Percentiles rank a stretch among this genome's conserved stretches.
phyloP scores from a whole-genome alignment of 306 rosid genomes.

The Acmispon strigosus region DNA sequence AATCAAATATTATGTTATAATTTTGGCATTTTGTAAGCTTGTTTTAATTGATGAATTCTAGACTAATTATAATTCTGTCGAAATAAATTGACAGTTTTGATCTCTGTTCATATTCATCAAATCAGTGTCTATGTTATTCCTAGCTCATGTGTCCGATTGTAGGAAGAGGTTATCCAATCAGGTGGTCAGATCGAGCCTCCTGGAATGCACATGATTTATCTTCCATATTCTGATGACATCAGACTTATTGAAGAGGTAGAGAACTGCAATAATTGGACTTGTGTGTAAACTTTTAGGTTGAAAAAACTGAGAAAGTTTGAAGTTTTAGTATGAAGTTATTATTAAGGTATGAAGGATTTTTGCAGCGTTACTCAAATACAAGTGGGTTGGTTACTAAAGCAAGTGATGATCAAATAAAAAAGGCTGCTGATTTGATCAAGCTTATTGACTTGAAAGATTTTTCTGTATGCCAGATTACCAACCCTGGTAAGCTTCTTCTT shows the following conservation, averaged over 20 bases:
- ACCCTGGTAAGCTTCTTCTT: slow-evolving; percentile 57
- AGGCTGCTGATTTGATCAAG: slow-evolving; percentile 67
- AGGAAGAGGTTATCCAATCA: slow-evolving; percentile 69
- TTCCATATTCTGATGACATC: slow-evolving; percentile 90
- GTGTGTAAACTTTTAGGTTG: neutral
- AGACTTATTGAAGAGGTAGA: slow-evolving; percentile 86
- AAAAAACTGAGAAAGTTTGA: slow-evolving; percentile 1
- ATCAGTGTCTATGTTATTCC: neutral
- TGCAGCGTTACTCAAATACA: slow-evolving; percentile 56
- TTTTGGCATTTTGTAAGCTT: neutral
- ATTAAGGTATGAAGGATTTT: slow-evolving; percentile 11
- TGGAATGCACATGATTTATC: slow-evolving; percentile 92
- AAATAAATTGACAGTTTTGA: neutral
- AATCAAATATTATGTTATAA: neutral
- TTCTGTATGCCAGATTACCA: slow-evolving; percentile 72
- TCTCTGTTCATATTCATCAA: neutral
- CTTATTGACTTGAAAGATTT: slow-evolving; percentile 77
- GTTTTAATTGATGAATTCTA: neutral
- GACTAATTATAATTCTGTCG: neutral
- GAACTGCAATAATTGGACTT: slow-evolving; percentile 8
- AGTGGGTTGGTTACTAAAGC: slow-evolving; percentile 42
- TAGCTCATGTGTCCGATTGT: slow-evolving; percentile 6
- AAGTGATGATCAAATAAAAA: slow-evolving; percentile 64
- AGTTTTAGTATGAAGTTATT: slow-evolving; percentile 15
- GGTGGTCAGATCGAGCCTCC: slow-evolving; percentile 94